phyloP scores from a whole-genome alignment of 2,329 filamentous ascomycete genomes.

The Penicillium paneum region DNA sequence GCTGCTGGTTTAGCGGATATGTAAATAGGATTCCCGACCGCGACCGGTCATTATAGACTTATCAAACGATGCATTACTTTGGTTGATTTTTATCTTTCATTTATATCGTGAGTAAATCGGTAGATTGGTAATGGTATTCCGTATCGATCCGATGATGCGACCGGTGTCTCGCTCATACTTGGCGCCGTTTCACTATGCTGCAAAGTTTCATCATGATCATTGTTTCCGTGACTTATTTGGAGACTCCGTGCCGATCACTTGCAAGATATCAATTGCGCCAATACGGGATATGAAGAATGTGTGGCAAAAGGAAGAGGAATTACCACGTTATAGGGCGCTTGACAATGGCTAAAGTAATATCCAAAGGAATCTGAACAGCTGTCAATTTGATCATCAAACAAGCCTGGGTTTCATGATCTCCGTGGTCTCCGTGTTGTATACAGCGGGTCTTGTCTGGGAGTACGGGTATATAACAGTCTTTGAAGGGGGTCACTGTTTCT shows the following conservation, averaged over 20 bases:
- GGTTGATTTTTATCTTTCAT: background rate
- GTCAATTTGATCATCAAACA: background rate
- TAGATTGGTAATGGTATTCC: background rate
- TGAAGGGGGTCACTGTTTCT: background rate
- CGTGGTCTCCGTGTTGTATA: background rate
- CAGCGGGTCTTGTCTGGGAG: background rate
- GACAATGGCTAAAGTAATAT: background rate
- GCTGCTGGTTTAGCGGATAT: background rate
- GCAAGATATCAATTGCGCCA: background rate
- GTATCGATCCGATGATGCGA: background rate
- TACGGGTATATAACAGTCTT: background rate
- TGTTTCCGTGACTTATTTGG: background rate
- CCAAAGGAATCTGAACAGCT: background rate
- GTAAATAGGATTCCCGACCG: background rate
- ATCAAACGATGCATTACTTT: background rate
- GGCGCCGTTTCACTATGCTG: conserved; percentile 4
- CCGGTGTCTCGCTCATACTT: background rate
- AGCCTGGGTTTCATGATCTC: background rate
- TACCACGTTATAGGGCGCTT: background rate
- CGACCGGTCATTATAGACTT: background rate
- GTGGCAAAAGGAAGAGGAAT: no score
- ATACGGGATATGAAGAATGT: background rate
- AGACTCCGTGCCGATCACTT: background rate
- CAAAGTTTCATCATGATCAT: conserved; percentile 1
- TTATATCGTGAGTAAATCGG: background rate